Evolutionary conservation across 1,139 yeast genomes (phyloP).

Genomic region (Pichia sp.): DNA sequence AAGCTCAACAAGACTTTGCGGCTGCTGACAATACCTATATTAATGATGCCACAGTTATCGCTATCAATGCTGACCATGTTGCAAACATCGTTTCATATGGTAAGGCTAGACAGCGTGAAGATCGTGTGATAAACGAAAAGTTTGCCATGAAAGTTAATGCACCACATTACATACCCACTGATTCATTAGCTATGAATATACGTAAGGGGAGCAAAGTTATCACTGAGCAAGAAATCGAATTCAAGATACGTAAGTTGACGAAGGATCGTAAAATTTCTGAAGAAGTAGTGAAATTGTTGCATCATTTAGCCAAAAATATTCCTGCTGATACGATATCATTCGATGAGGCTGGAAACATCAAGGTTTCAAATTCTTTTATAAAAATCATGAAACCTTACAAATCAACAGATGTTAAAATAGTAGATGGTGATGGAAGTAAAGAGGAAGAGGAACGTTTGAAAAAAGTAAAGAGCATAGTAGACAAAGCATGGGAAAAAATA

Average conservation of each 20-base stretch:
- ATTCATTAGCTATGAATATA: slow-evolving; percentile 17
- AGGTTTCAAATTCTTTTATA: slow-evolving; percentile 44
- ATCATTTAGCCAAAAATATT: slow-evolving; percentile 40
- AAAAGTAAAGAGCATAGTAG: slow-evolving; percentile 42
- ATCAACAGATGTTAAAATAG: slow-evolving; percentile 31
- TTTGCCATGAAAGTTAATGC: slow-evolving; percentile 16
- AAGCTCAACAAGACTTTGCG: slow-evolving; percentile 4
- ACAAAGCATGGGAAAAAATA: slow-evolving; percentile 49
- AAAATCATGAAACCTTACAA: slow-evolving; percentile 45
- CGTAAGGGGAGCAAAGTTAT: slow-evolving; percentile 15
- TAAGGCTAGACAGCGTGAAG: slow-evolving; percentile 24
- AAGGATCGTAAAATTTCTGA: slow-evolving; percentile 28
- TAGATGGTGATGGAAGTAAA: slow-evolving; percentile 21
- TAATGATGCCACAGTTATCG: slow-evolving; percentile 35
- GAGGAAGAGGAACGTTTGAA: slow-evolving; percentile 30
- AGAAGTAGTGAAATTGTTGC: slow-evolving; percentile 45
- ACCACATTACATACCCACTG: slow-evolving; percentile 19
- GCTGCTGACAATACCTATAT: slow-evolving; percentile 3
- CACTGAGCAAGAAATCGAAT: slow-evolving; percentile 19
- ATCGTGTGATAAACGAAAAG: slow-evolving; percentile 18
- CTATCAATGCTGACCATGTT: slow-evolving; percentile 54
- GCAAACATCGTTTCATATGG: slow-evolving; percentile 44
- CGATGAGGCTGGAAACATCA: slow-evolving; percentile 36
- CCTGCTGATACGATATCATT: slow-evolving; percentile 40
- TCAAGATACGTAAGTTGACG: slow-evolving; percentile 14